phyloP scores from a whole-genome alignment of 2,329 filamentous ascomycete species.

The Bipolaris cookei region DNA sequence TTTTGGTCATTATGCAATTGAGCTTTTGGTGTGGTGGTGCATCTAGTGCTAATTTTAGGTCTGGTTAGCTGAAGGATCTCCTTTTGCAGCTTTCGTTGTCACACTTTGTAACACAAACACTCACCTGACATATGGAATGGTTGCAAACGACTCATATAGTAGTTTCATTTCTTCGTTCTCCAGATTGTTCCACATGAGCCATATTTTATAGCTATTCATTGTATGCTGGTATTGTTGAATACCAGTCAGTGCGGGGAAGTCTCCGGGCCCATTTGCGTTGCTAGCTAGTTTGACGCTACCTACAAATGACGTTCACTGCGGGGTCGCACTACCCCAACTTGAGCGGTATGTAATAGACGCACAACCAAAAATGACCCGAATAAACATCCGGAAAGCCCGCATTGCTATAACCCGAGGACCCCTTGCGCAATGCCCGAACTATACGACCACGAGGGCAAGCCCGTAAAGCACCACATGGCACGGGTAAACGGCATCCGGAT shows the following conservation, averaged over 20 bases:
- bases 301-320: not conserved
- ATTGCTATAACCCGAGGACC: not conserved
- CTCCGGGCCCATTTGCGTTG: not conserved
- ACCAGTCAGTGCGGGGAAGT: not conserved
- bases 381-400: too few relatives aligned
- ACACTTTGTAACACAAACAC: too few relatives aligned
- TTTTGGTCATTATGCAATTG: too few relatives aligned
- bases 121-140: too few relatives aligned
- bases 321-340: not conserved
- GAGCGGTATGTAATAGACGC: too few relatives aligned
- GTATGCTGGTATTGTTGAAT: too few relatives aligned
- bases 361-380: too few relatives aligned
- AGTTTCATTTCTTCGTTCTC: not conserved
- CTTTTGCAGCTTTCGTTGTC: too few relatives aligned
- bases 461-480: slow-evolving; percentile 25
- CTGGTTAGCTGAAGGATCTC: too few relatives aligned
- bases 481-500: slow-evolving; percentile 31
- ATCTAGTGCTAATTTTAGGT: too few relatives aligned
- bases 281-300: not conserved
- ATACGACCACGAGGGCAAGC: slow-evolving; percentile 24
- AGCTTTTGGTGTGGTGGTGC: too few relatives aligned
- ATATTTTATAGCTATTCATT: not conserved
- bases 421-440: slow-evolving; percentile 25
- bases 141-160: too few relatives aligned
- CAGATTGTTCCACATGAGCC: not conserved